Base-by-base conservation (phyloP, 73 alveolate genomes). In the Paramecium pentaurelia region DNA sequence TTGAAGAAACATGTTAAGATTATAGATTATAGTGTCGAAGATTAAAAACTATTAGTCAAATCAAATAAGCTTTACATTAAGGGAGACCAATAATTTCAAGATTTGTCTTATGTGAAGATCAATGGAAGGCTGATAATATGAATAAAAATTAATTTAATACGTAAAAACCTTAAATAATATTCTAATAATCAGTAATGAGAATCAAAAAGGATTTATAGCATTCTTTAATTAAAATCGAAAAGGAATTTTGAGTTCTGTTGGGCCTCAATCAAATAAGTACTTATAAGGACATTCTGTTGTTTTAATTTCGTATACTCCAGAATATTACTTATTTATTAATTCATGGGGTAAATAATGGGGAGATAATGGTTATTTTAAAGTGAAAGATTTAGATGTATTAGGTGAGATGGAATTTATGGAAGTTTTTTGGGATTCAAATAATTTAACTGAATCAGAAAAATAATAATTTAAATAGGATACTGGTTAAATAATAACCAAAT, bases 291-390 rank as follows among this genome's bases (percentile, higher is more conserved):
- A 84, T 47, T 77, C 92, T 32, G 77, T 84, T 8, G 83, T 84
- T 6, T 12, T 84, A 9, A 36, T 32, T 4, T 45, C 49, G 0
- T 84, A 84, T 45, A 84, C 92, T 42, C 6, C 51, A 20, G 92
- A 84, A 0, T 84, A 47, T 47, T 84, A 54, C 58, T 84, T 20
- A 47, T 22, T 84, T 42, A 84, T 64, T 32, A 84, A 84, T 45
- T 84, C 92, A 4, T 84, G 92, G 92, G 92, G 92, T 22, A 12
- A 22, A 22, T 22, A 22, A 22, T 22, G 25, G 25, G 92, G 92
- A n/a, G 92, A 84, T 14, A 51, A 20, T 8, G 92, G 92, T 4
- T 71, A 18, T 16, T 84, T 84, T 47, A 84, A 49, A 27, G 36
- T 84, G 0, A 18, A 54, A 54, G 34, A 6, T 18, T 25, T 54